phyloP scores from a whole-genome alignment of 2,329 filamentous ascomycete species.

The Colletotrichum trifolii region DNA sequence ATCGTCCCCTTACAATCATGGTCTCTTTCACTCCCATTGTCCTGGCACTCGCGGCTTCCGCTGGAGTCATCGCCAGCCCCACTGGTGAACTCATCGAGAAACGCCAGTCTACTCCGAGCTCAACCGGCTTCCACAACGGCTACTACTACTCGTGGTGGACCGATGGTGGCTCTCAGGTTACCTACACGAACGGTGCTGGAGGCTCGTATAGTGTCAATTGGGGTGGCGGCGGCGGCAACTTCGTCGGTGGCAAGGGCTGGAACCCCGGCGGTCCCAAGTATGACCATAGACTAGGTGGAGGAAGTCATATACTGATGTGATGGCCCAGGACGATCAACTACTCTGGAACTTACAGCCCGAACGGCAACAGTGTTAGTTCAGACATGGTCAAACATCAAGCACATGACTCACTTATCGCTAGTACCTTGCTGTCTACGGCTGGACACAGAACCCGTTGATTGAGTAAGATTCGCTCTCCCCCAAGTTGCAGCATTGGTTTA shows the following conservation, averaged over 20 bases:
- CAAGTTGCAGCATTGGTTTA: neutral
- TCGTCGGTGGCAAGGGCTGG: constrained; percentile 70
- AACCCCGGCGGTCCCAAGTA: constrained; percentile 57
- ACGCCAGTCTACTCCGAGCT: constrained; percentile 43
- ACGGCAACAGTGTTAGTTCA: constrained; percentile 40
- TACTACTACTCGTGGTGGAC: constrained; percentile 60
- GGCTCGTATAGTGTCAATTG: constrained; percentile 59
- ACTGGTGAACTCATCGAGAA: constrained; percentile 9
- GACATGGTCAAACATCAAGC: neutral
- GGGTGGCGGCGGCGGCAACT: constrained; percentile 58
- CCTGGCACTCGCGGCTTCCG: neutral
- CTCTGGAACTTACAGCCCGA: constrained; percentile 44
- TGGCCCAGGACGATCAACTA: constrained; percentile 38
- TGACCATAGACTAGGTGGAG: neutral
- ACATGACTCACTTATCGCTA: neutral
- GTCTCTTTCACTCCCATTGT: constrained; percentile 8
- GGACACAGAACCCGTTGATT: constrained; percentile 51
- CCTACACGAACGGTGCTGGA: constrained; percentile 55
- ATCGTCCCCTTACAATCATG: neutral
- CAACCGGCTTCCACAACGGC: constrained; percentile 46
- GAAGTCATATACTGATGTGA: neutral
- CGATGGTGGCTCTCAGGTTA: constrained; percentile 50
- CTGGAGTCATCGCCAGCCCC: neutral
- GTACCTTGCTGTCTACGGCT: constrained; percentile 62
- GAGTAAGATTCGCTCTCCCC: constrained; percentile 41